phyloP scores from a whole-genome alignment of 2,329 filamentous ascomycete species.

The Aureobasidium sp. region DNA sequence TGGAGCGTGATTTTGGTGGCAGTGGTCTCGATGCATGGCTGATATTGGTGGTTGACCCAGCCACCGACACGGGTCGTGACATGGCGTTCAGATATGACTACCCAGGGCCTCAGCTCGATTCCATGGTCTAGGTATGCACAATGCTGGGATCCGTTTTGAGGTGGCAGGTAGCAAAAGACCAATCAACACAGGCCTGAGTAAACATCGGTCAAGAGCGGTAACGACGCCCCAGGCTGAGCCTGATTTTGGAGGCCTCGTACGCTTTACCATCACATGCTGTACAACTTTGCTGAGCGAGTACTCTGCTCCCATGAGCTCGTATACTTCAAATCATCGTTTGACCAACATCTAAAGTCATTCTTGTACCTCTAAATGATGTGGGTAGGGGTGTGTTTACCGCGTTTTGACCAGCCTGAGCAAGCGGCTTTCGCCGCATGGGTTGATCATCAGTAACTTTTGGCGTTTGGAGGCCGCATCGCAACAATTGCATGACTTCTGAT shows the following conservation, averaged over 20 bases:
- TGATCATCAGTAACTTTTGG: not conserved
- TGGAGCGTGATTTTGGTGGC: conserved; percentile 4
- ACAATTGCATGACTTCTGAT: not conserved
- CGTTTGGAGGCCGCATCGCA: not conserved
- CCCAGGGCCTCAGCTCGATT: not conserved
- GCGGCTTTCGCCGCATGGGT: conserved; percentile 1
- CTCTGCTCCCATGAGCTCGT: too few relatives aligned
- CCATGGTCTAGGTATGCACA: not conserved
- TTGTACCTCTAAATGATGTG: too few relatives aligned
- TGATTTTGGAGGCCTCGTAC: not conserved
- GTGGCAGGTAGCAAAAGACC: not conserved
- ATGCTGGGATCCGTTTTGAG: not conserved
- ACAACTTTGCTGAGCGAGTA: not conserved
- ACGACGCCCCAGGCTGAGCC: not conserved
- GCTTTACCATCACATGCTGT: not conserved
- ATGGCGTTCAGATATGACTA: conserved; percentile 13
- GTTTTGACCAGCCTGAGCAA: not conserved
- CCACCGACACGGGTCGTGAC: conserved; percentile 22
- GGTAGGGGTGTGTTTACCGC: not conserved
- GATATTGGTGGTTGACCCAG: conserved; percentile 15
- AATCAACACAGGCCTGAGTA: conserved; percentile 16
- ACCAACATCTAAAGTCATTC: too few relatives aligned
- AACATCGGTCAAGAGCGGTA: conserved; percentile 20
- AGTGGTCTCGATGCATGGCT: conserved; percentile 15
- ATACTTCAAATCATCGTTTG: not conserved